Percentiles rank a stretch among this genome's conserved stretches.
phyloP scores from a whole-genome alignment of 164 flowering plant genomes.

The Aristolochia fimbriata region DNA sequence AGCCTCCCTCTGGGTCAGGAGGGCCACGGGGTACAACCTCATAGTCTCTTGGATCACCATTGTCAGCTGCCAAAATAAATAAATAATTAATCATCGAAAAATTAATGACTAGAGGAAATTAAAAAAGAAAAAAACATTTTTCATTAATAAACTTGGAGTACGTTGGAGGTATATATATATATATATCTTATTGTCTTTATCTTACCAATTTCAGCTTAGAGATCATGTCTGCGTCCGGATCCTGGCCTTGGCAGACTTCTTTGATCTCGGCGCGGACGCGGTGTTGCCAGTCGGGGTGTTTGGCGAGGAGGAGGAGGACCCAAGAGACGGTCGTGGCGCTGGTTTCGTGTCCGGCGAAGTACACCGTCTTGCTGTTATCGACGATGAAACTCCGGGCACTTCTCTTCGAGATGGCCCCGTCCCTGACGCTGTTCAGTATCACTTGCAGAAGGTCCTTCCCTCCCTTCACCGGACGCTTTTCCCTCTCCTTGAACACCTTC shows the following conservation, averaged over 20 bases:
- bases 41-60: constrained; percentile 13
- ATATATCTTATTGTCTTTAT: not conserved
- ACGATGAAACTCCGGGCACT: constrained; percentile 29
- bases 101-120: too few species aligned
- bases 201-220: constrained; percentile 8
- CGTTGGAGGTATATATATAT: not conserved
- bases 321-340: constrained; percentile 20
- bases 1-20: constrained; percentile 8
- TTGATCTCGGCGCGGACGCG: constrained; percentile 18
- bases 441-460: constrained; percentile 24
- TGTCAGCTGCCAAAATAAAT: constrained; percentile 8
- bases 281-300: constrained; percentile 22
- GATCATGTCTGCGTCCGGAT: constrained; percentile 9
- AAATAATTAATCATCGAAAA: too few species aligned
- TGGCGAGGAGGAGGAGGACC: constrained; percentile 25
- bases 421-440: constrained; percentile 36
- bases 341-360: constrained; percentile 45
- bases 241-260: constrained; percentile 12
- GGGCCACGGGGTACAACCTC: constrained; percentile 10
- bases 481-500: constrained; percentile 32
- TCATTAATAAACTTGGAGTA: too few species aligned
- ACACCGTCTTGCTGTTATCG: constrained; percentile 61
- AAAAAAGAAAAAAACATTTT: too few species aligned
- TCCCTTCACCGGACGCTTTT: not conserved
- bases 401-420: not conserved